Base-by-base conservation (phyloP, 2,329 filamentous ascomycete species). In the Diaporthe velutina region DNA sequence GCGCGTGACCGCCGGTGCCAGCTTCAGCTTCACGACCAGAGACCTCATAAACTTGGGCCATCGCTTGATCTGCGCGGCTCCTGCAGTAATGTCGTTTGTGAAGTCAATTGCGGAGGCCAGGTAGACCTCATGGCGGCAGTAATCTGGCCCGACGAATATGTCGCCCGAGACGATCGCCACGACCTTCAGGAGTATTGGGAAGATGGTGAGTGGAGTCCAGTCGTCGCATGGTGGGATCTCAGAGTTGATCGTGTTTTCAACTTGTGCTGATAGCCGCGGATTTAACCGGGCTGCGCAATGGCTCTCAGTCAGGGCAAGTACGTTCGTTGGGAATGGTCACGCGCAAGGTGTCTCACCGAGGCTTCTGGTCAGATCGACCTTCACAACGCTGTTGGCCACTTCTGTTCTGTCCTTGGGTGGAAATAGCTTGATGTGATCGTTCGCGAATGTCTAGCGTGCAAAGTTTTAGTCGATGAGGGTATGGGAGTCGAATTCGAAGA, bases 111-210 rank as follows among this genome's bases (percentile, higher is more conserved):
- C 81, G 3, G 83, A 80, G 54, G 84, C 79, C 1, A 86, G 77
- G 75, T 85, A 86, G 35, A 80, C 79, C 40, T 83, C 82, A 17
- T 82, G 77, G n/a, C 83, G 83, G 68, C 84, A 85, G 2, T 85
- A 80, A 38, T 85, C 83, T 4, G 83, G 79, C 3, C 85, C 85
- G 55, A 87, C 80, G 72, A 86, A 86, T n/a, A 86, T 79, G 28
- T 83, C 79, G 4, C 84, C 85, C 0, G 83, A 85, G 7, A 83
- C 80, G 73, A 83, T 83, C 25, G 83, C 83, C 0, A 87, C 81
- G 33, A 86, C 80, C 8, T 82, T 82, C 3, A 86, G 78, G n/a
- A 87, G 73, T 3, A 79, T 79, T 28, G 79, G 73, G 77, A 83
- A 80, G 6, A 83, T 80, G 2, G 81, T 81, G 28, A 84, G 78